Evolutionary conservation across 2,329 filamentous ascomycete genomes (phyloP).

Genomic region (Xylaria sp.): DNA sequence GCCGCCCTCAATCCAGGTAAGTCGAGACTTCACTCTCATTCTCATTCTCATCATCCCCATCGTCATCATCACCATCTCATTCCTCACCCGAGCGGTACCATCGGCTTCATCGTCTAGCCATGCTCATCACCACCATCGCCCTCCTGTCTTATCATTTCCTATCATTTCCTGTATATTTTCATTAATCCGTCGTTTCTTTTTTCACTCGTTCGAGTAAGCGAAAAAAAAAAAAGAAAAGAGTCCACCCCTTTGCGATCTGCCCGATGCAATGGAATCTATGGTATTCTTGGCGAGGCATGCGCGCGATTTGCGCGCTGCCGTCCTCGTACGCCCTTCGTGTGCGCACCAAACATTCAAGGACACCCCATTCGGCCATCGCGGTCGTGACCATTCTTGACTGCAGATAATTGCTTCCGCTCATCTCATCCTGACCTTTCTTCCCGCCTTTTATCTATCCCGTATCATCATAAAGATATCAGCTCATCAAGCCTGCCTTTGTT

Average conservation of each 20-base stretch:
- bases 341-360: conserved; percentile 8
- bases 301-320: conserved; percentile 16
- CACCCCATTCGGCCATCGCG: conserved; percentile 1
- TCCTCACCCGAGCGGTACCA: no score
- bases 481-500: not conserved
- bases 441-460: not conserved
- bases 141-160: not conserved
- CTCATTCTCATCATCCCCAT: conserved; percentile 6
- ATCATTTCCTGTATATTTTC: conserved; percentile 13
- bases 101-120: conserved; percentile 1
- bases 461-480: not conserved
- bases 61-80: not conserved
- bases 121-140: not conserved
- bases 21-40: conserved; percentile 32
- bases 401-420: conserved; percentile 21
- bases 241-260: not conserved
- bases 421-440: conserved; percentile 13
- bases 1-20: conserved; percentile 54
- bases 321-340: conserved; percentile 19
- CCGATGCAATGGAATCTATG: conserved; percentile 2
- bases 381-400: conserved; percentile 6
- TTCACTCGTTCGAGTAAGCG: not conserved
- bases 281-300: conserved; percentile 13
- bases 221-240: not conserved
- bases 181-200: not conserved